Evolutionary conservation across 345 rosid species (phyloP).

Genomic region (Rhodamnia argentea): DNA sequence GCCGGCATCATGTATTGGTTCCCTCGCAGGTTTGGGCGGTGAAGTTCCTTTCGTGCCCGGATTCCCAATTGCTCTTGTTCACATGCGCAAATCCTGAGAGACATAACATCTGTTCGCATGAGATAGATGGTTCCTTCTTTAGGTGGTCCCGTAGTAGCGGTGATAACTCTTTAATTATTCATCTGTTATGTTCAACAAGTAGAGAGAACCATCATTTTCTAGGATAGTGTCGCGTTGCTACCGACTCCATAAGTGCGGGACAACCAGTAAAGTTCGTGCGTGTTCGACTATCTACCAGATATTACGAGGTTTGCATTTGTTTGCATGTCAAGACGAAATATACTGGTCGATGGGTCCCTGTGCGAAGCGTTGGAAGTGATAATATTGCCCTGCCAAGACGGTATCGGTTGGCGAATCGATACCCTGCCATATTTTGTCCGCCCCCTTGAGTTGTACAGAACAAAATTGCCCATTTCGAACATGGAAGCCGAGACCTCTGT

Average conservation of each 20-base stretch:
- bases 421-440: conserved; percentile 9
- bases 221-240: conserved; percentile 1
- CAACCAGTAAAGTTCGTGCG: neutral
- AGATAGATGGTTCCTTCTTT: neutral
- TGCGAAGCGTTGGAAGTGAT: no score
- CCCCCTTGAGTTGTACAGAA: conserved; percentile 8
- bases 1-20: no score
- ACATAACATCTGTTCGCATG: neutral
- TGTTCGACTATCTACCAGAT: neutral
- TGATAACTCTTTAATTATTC: neutral
- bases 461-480: conserved; percentile 21
- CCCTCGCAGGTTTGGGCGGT: neutral
- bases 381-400: conserved; percentile 11
- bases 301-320: conserved; percentile 10
- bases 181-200: neutral
- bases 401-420: conserved; percentile 11
- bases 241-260: neutral
- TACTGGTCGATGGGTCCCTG: neutral
- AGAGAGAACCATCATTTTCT: conserved; percentile 5
- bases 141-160: neutral
- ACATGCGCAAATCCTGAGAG: neutral
- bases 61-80: neutral
- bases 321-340: conserved; percentile 14
- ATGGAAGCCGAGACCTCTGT: conserved; percentile 12
- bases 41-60: conserved; percentile 11